Conservation (phyloP, 495 filamentous ascomycete genomes). For the Aspergillus taichungensis region DNA sequence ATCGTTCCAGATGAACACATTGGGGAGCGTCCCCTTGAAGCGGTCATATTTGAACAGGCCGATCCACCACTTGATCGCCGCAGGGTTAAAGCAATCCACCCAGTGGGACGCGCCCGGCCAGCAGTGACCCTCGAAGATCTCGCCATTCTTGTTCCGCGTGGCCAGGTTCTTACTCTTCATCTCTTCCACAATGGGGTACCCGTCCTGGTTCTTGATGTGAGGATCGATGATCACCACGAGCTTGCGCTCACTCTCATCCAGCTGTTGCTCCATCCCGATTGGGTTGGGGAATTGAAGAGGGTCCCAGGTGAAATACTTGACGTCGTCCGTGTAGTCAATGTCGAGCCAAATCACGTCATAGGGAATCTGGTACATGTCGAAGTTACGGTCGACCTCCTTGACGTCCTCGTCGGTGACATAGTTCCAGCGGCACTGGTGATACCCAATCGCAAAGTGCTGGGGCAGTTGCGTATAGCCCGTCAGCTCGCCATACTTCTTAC, state of each 20-base stretch:
- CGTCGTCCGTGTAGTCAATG: slow-evolving; percentile 90
- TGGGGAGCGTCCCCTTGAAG: slow-evolving; percentile 74
- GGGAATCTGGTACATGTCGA: slow-evolving; percentile 88
- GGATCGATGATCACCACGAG: slow-evolving; percentile 93
- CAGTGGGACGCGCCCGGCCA: slow-evolving; percentile 96
- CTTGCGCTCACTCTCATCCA: slow-evolving; percentile 77
- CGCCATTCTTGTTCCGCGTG: slow-evolving; percentile 80
- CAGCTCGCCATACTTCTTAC: slow-evolving; percentile 75
- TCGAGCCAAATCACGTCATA: slow-evolving; percentile 99
- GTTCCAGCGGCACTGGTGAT: slow-evolving; percentile 98
- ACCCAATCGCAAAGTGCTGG: slow-evolving; percentile 82
- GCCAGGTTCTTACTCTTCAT: slow-evolving; percentile 75
- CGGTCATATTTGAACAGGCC: slow-evolving; percentile 74
- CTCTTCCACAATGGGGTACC: slow-evolving; percentile 68
- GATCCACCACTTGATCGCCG: slow-evolving; percentile 81
- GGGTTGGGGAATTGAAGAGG: slow-evolving; percentile 77
- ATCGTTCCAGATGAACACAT: slow-evolving; percentile 96
- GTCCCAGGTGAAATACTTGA: slow-evolving; percentile 98
- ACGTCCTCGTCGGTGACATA: slow-evolving; percentile 96
- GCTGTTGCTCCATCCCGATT: slow-evolving; percentile 74
- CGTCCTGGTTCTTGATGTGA: slow-evolving; percentile 86
- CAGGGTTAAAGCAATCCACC: slow-evolving; percentile 91
- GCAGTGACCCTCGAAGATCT: slow-evolving; percentile 91
- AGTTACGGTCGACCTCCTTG: slow-evolving; percentile 89
- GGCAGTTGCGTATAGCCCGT: slow-evolving; percentile 90